A percentile compares a stretch with the other conserved stretches of the same genome.
These are phyloP conservation scores for Penicillium sp. DNA, from an alignment of 2,329 filamentous ascomycete species.

Conservation along the genomic window DNA sequence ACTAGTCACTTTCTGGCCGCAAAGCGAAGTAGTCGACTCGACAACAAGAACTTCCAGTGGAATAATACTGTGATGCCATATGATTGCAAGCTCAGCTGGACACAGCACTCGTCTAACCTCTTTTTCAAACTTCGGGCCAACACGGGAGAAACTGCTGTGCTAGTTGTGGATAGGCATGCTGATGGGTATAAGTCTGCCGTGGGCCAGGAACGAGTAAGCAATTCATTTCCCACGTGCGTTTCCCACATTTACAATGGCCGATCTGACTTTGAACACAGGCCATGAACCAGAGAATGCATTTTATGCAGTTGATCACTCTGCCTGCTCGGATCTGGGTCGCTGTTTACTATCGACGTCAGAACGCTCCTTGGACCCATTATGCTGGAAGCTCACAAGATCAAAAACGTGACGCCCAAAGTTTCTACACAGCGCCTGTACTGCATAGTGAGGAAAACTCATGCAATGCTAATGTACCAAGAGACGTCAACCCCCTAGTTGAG, in stretches of 20 bases:
- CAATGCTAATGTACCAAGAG: no score
- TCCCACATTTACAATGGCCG: background rate
- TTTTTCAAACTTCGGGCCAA: background rate
- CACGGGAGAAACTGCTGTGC: background rate
- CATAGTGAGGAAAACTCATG: no score
- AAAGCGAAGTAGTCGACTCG: background rate
- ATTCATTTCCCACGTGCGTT: background rate
- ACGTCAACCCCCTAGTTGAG: no score
- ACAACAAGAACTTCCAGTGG: background rate
- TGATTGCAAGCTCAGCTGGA: background rate
- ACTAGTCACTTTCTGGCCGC: background rate
- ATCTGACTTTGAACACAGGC: background rate
- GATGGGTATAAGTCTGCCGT: background rate
- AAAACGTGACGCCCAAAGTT: background rate
- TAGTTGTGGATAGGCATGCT: background rate
- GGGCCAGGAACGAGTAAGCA: background rate
- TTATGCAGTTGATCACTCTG: background rate
- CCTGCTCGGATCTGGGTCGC: background rate
- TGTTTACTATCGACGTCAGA: background rate
- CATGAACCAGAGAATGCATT: background rate
- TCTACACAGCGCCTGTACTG: background rate
- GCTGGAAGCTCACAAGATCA: background rate
- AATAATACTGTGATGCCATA: background rate
- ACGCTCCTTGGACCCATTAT: background rate
- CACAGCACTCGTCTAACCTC: background rate